Evolutionary conservation across 768 basidiomycete genomes (phyloP), one percentile per base, ranked within the genome.

Genomic region (Lenzites betulinus): DNA sequence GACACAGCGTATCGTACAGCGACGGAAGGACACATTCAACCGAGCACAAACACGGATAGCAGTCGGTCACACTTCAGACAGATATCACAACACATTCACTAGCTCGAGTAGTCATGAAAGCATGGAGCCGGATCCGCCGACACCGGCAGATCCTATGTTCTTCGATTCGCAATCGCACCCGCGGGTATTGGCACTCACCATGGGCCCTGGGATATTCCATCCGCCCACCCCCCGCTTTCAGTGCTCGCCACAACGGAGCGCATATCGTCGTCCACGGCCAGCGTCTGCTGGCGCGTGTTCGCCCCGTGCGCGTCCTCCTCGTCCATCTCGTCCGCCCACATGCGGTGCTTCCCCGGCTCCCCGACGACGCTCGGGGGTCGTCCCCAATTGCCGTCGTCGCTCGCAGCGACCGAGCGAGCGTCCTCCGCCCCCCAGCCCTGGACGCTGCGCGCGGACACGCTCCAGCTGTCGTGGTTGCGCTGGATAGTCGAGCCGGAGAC

Each of bases 401-500:
- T 53, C 23, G 43, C 41, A 11, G 23, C 52, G 20, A 28, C 46
- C 16, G 63, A 51, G 42, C 63, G 55, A 23, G 46, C 35, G 35
- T 39, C 43, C 30, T 48, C 44, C 22, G 7, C 47, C 9, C 8
- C 28, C 9, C 23, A 33, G 23, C 33, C 42, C 23, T 3, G 20
- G 28, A 20, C 23, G 30, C 56, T 50, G 36, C 47, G 33, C 23
- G 56, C 47, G 23, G 47, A 49, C 30, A 46, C 54, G 54, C 54
- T 55, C 54, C 43, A 60, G 41, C 54, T 60, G n/a, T 52, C 59
- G 51, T 60, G 48, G 58, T 60, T 64, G n/a, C 59, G 54, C 9
- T 42, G 58, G 18, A 49, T 43, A 8, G 54, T 53, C n/a, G 59
- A 60, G 11, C 58, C 36, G 36, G 54, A 54, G 41, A 60, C 36